These are phyloP conservation scores for Croton setiger DNA, from an alignment of 441 rosid genomes.

Conservation along the genomic window DNA sequence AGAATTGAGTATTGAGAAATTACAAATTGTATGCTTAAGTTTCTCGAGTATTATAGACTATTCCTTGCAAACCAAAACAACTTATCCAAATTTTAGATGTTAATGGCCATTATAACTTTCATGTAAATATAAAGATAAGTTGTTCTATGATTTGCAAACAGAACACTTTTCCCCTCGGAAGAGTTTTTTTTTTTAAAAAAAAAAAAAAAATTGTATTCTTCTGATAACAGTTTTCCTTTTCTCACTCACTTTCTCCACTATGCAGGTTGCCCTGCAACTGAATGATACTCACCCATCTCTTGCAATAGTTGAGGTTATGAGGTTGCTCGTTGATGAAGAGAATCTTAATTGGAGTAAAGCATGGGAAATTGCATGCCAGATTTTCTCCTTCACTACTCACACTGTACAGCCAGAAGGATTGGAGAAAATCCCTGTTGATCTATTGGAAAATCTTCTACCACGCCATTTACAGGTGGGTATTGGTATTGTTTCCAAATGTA, in stretches of 20 bases:
- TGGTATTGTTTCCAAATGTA: constrained; percentile 1
- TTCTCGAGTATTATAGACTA: neutral
- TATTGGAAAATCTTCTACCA: constrained; percentile 48
- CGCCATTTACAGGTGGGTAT: constrained; percentile 52
- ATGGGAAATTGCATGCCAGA: constrained; percentile 40
- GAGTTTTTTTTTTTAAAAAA: neutral
- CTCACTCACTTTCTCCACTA: constrained; percentile 14
- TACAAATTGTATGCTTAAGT: neutral
- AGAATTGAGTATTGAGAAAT: neutral
- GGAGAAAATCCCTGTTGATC: constrained; percentile 51
- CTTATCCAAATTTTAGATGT: neutral
- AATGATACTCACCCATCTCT: constrained; percentile 64
- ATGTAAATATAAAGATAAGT: neutral
- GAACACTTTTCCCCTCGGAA: neutral
- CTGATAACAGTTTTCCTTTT: constrained; percentile 8
- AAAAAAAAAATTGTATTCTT: neutral
- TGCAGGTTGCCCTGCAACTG: constrained; percentile 54
- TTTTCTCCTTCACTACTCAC: constrained; percentile 54
- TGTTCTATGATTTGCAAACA: neutral
- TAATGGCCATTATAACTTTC: neutral
- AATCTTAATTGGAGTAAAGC: constrained; percentile 41
- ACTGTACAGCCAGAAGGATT: constrained; percentile 44
- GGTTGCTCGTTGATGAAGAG: constrained; percentile 53
- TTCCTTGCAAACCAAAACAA: neutral
- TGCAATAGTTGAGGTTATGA: constrained; percentile 47